Evolutionary conservation across 441 rosid genomes (phyloP), one percentile per base, ranked within the genome.

Genomic region (Dalechampia spathulata): DNA sequence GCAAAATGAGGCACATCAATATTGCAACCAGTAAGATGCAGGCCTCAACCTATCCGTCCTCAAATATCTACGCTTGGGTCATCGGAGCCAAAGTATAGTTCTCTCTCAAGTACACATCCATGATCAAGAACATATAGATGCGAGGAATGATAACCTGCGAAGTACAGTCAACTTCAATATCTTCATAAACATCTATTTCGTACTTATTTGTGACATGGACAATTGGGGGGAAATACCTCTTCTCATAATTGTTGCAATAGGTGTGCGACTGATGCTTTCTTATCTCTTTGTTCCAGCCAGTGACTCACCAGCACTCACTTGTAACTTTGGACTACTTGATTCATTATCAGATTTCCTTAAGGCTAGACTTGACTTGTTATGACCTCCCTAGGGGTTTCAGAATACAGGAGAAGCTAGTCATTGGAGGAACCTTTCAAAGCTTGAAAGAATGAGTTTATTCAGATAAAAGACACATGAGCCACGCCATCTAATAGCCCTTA

Each of bases 331-430:
- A 12, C 78, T 68, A 61, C 63, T 73, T 52, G 77, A 67, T 70
- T 63, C 83, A 44, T 48, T 69, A 64, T 83, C 83, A 25, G 76
- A 58, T 68, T 72, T 78, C 78, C 65, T 85, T 5, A 68, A 54
- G 23, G 78, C 62, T 62, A 62, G 75, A 46, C 67, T 66, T 57
- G 69, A 73, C 77, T 81, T 90, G 62, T 49, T 64, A 60, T 76
- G 91, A 58, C 76, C 83, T 63, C 84, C 96, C 96, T 90, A 78
- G 17, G 30, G 13, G 64, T 44, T 26, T 55, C 41, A 25, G 19
- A 16, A 12, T 41, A 62, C 56, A 52, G 53, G 44, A 45, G 49
- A 65, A 54, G 37, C 55, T 28, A 16, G 43, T 41, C 55, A 36
- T 34, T 17, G 13, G 14, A 48, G 36, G 27, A 52, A 62, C 7